Base-by-base conservation (phyloP, 1,139 yeast genomes). In the Protomyces gravidus region DNA sequence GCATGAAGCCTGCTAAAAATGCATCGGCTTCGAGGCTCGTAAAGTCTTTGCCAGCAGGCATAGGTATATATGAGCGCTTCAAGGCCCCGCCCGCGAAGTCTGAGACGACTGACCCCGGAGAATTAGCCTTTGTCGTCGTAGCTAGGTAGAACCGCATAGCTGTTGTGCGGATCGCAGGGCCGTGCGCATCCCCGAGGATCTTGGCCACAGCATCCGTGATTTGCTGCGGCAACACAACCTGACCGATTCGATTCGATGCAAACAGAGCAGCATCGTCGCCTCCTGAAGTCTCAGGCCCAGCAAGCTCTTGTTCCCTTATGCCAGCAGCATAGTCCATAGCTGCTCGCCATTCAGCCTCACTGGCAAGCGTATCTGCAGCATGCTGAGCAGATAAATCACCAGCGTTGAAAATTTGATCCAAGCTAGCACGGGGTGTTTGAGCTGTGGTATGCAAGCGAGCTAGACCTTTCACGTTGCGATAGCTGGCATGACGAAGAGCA, bases 1-100 rank as follows among this genome's bases (percentile, higher is more conserved):
- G 75, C 68, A 92, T 89, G n/a, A 86, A 76, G 0, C 92, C 85
- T 0, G 89, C 92, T 42, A 92, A 81, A 65, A 86, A 87, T 1
- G 94, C 82, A 70, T 90, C 96, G 9, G 45, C 55, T 26, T 60
- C 58, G 23, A 40, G 40, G 21, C 30, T 21, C 4, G 62, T 51
- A 27, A 60, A 56, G 9, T 50, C 53, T 32, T 40, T 47, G 28
- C 52, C 42, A 7, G 48, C 23, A 6, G 53, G 53, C 59, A 49
- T 49, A 1, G 50, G 50, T 15, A 36, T 36, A 17, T n/a, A 36
- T 2, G 42, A 36, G 21, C 42, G 42, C 7, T 36, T 36, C 21
- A 36, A 3, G 4, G 42, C 9, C 11, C 42, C 42, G 5, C 42
- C 42, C 13, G 23, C 42, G 17, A 36, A 36, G 9, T 17, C 42